Conservation (phyloP, 1,284 basidiomycete genomes). For the Peniophora sp. region DNA sequence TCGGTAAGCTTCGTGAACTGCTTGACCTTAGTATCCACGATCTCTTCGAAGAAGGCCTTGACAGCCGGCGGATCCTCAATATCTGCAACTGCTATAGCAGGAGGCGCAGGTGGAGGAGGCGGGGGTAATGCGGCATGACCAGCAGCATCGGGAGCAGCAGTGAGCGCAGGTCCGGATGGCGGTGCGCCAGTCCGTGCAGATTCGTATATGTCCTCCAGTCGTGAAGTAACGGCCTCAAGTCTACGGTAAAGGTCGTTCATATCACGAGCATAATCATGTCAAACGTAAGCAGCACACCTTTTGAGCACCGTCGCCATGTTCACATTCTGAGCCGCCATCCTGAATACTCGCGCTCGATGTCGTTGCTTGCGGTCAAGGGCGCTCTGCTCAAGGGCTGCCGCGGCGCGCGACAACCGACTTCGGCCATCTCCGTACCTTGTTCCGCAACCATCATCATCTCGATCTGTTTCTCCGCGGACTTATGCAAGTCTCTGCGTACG, state of each 20-base stretch:
- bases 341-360: no score
- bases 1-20: slow-evolving; percentile 73
- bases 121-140: slow-evolving; percentile 31
- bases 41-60: slow-evolving; percentile 66
- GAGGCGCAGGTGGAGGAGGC: slow-evolving; percentile 31
- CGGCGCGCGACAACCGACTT: no score
- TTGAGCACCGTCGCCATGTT: slow-evolving; percentile 70
- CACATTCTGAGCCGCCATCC: slow-evolving; percentile 8
- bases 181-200: slow-evolving; percentile 14
- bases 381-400: no score
- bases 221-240: slow-evolving; percentile 88
- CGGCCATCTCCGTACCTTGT: no score
- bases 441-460: no score
- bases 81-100: slow-evolving; percentile 26
- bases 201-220: slow-evolving; percentile 85
- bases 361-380: no score
- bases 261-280: slow-evolving; percentile 3
- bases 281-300: slow-evolving; percentile 44
- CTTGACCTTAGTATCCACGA: slow-evolving; percentile 67
- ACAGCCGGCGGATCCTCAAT: slow-evolving; percentile 52
- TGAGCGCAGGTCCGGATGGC: slow-evolving; percentile 10
- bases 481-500: no score
- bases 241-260: slow-evolving; percentile 27
- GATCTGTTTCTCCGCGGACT: no score
- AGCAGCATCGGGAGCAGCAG: slow-evolving; percentile 19